These are phyloP conservation scores for Juglanconis oblonga DNA, from an alignment of 2,329 filamentous ascomycete genomes.

Conservation along the genomic window DNA sequence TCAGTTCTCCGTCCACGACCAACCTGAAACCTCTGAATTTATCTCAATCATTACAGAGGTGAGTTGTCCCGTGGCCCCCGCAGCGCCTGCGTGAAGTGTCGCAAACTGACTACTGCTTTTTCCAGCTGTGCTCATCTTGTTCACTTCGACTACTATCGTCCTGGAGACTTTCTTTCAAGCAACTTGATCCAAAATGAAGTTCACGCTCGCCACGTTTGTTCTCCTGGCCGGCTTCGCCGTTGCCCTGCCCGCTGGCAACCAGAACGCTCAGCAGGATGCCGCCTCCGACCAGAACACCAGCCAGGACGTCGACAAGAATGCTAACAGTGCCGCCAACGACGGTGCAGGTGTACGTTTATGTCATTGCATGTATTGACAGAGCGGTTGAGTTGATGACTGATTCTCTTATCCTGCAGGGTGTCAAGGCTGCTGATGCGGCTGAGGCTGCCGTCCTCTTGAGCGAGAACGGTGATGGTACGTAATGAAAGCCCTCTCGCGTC, in stretches of 20 bases:
- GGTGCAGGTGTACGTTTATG: not conserved
- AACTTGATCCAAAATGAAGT: conserved; percentile 13
- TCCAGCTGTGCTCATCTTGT: conserved; percentile 10
- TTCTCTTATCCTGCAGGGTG: not conserved
- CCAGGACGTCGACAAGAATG: not conserved
- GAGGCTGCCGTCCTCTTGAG: conserved; percentile 12
- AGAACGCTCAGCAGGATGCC: not conserved
- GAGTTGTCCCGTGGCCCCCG: not conserved
- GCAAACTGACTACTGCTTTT: not conserved
- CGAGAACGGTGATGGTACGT: conserved; percentile 14
- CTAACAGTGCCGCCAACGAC: conserved; percentile 9
- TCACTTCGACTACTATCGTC: conserved; percentile 6
- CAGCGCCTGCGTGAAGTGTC: too few species aligned
- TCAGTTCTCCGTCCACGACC: not conserved
- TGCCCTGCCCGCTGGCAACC: conserved; percentile 8
- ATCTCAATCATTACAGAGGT: conserved; percentile 12
- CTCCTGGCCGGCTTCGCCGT: conserved; percentile 13
- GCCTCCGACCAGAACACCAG: not conserved
- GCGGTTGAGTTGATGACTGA: not conserved
- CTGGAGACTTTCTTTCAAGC: not conserved
- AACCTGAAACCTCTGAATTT: not conserved
- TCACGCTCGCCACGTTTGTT: conserved; percentile 5
- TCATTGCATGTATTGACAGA: not conserved
- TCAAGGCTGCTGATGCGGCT: conserved; percentile 6
- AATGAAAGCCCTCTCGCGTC: not conserved